Evolutionary conservation across 306 rosid species (phyloP).

Genomic region (Quercus robur): DNA sequence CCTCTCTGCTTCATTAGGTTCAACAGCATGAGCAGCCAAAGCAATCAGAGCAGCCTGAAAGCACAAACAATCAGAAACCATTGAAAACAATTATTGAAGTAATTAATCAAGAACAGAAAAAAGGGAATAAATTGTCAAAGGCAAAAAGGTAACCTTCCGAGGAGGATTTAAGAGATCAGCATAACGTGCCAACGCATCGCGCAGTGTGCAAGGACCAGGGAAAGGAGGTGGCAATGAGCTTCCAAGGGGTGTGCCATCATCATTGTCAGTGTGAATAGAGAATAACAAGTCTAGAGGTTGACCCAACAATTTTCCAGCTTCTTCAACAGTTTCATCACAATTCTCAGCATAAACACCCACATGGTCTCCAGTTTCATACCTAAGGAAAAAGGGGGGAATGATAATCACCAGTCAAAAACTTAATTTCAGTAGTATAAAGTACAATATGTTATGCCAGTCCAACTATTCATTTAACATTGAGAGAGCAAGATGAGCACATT

Average conservation of each 20-base stretch:
- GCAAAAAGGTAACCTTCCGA: constrained; percentile 54
- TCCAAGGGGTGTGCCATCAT: constrained; percentile 79
- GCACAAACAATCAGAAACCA: constrained; percentile 6
- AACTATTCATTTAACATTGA: background rate
- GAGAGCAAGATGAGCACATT: background rate
- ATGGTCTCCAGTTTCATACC: constrained; percentile 98
- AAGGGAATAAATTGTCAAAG: constrained; percentile 9
- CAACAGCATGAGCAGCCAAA: constrained; percentile 84
- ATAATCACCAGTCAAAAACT: constrained; percentile 11
- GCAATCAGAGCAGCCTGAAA: constrained; percentile 79
- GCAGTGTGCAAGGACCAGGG: constrained; percentile 82
- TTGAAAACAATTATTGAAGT: background rate
- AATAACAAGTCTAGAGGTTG: constrained; percentile 64
- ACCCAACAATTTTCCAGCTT: constrained; percentile 74
- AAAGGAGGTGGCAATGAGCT: constrained; percentile 87
- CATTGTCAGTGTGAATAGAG: constrained; percentile 71
- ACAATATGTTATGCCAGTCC: background rate
- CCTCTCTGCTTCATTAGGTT: constrained; percentile 73
- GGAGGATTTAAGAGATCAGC: constrained; percentile 91
- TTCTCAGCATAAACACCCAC: constrained; percentile 92
- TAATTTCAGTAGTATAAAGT: background rate
- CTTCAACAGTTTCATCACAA: constrained; percentile 72
- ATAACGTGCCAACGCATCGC: constrained; percentile 67
- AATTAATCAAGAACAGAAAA: constrained; percentile 4
- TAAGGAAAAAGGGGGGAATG: constrained; percentile 33